These are phyloP conservation scores for Hyaloscypha hepaticicola DNA, from an alignment of 495 filamentous ascomycete genomes.

Conservation along the genomic window DNA sequence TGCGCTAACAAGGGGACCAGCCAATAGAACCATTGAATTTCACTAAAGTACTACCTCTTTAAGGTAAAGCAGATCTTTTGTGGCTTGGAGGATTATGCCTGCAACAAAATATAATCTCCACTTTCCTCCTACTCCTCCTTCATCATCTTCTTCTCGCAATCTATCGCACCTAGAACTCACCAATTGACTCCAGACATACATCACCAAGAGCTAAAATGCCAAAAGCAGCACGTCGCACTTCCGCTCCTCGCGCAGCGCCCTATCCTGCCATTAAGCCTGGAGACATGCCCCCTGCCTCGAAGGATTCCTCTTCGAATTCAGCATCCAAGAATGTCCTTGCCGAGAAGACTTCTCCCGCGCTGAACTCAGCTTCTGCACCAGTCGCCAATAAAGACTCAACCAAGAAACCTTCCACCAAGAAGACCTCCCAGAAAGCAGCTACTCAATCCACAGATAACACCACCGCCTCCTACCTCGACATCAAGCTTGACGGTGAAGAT, in stretches of 20 bases:
- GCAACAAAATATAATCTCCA: background rate
- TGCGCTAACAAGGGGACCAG: too few relatives aligned
- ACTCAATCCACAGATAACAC: background rate
- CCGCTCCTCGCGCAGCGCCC: background rate
- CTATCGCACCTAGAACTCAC: background rate
- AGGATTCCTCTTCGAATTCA: background rate
- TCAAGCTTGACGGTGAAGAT: conserved; percentile 42
- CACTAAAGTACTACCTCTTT: too few relatives aligned
- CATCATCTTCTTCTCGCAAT: background rate
- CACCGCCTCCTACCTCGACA: conserved; percentile 17
- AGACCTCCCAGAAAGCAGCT: background rate
- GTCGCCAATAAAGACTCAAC: background rate
- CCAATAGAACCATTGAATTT: too few relatives aligned
- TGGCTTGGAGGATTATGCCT: too few relatives aligned
- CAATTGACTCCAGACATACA: background rate
- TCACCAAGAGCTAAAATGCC: conserved; percentile 7
- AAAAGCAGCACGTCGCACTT: conserved; percentile 12
- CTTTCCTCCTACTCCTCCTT: background rate
- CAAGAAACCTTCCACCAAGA: background rate
- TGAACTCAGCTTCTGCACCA: background rate
- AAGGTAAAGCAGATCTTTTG: too few relatives aligned
- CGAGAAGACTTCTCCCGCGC: background rate
- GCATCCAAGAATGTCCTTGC: background rate
- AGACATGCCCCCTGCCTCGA: background rate
- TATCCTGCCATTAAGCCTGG: conserved; percentile 11